These are phyloP conservation scores for Misopates orontium DNA, from an alignment of 257 asterid species.

Conservation along the genomic window DNA sequence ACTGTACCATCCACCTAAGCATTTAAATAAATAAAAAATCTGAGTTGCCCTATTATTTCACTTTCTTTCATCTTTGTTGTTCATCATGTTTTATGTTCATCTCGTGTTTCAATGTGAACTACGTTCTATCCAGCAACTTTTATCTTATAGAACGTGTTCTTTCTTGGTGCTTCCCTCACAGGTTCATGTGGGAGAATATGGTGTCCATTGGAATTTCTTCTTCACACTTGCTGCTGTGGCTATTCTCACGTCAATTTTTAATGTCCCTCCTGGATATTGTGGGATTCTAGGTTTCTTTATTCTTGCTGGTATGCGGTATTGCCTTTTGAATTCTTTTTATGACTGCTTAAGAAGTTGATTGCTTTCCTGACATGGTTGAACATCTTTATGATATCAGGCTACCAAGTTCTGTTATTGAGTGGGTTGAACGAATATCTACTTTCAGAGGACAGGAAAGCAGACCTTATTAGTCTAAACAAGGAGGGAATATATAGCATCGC, in stretches of 20 bases:
- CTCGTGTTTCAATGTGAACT: slow-evolving; percentile 11
- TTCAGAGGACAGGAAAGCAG: slow-evolving; percentile 64
- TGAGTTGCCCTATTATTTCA: background rate
- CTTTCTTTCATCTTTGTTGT: slow-evolving; percentile 10
- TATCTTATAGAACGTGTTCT: slow-evolving; percentile 5
- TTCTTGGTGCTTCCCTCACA: slow-evolving; percentile 30
- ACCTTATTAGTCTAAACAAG: slow-evolving; percentile 82
- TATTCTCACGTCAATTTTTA: slow-evolving; percentile 63
- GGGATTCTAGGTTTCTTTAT: slow-evolving; percentile 69
- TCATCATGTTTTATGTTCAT: slow-evolving; percentile 20
- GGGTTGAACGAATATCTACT: slow-evolving; percentile 76
- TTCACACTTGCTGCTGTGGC: slow-evolving; percentile 95
- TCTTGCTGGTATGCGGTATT: slow-evolving; percentile 59
- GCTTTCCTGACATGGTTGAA: slow-evolving; percentile 30
- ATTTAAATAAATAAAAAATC: too few species aligned
- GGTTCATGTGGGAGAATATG: slow-evolving; percentile 98
- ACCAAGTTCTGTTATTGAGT: slow-evolving; percentile 54
- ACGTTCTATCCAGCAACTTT: background rate
- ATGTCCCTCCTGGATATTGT: slow-evolving; percentile 60
- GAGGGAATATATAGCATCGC: slow-evolving; percentile 91
- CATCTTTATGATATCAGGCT: slow-evolving; percentile 48
- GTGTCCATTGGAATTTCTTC: slow-evolving; percentile 99
- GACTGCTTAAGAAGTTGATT: slow-evolving; percentile 10
- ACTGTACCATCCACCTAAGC: too few species aligned
- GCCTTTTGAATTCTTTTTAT: slow-evolving; percentile 14